A percentile compares a stretch with the other conserved stretches of the same genome.
phyloP scores from a whole-genome alignment of 805 yeast genomes.

The Yarrowia sp. region DNA sequence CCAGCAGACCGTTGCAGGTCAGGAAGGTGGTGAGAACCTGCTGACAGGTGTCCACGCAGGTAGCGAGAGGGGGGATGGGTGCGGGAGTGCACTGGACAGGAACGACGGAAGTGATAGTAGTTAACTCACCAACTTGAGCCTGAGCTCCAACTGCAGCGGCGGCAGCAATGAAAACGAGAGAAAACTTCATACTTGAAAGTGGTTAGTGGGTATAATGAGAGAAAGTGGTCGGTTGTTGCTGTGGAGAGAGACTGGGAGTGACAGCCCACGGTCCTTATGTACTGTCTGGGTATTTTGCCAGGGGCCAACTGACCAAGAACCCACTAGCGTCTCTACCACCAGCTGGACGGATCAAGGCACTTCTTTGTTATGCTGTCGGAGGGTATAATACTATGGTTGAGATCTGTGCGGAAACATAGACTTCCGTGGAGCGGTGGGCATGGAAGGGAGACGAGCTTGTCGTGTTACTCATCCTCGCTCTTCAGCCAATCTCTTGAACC shows the following conservation, averaged over 20 bases:
- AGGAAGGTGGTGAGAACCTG: constrained; percentile 10
- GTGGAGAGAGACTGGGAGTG: background rate
- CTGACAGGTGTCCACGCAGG: background rate
- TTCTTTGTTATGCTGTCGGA: too few species aligned
- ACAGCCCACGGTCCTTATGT: background rate
- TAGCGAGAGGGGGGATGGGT: background rate
- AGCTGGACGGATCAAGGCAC: background rate
- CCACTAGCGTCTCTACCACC: background rate
- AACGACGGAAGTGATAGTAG: constrained; percentile 5
- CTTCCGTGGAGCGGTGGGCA: too few species aligned
- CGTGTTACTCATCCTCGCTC: too few species aligned
- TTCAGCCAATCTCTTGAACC: too few species aligned
- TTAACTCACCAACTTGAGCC: constrained; percentile 25
- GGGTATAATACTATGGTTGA: too few species aligned
- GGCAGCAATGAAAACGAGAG: constrained; percentile 31
- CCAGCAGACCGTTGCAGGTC: constrained; percentile 1
- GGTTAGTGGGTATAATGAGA: background rate
- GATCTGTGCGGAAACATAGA: too few species aligned
- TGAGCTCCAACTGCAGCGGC: constrained; percentile 25
- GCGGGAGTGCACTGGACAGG: background rate
- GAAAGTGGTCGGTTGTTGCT: constrained; percentile 21
- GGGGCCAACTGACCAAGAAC: background rate
- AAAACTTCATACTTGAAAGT: constrained; percentile 17
- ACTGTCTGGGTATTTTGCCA: background rate
- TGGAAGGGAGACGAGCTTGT: too few species aligned